A percentile compares a stretch with the other conserved stretches of the same genome.
phyloP scores from a whole-genome alignment of 768 basidiomycete species.

The Auriscalpium vulgare region DNA sequence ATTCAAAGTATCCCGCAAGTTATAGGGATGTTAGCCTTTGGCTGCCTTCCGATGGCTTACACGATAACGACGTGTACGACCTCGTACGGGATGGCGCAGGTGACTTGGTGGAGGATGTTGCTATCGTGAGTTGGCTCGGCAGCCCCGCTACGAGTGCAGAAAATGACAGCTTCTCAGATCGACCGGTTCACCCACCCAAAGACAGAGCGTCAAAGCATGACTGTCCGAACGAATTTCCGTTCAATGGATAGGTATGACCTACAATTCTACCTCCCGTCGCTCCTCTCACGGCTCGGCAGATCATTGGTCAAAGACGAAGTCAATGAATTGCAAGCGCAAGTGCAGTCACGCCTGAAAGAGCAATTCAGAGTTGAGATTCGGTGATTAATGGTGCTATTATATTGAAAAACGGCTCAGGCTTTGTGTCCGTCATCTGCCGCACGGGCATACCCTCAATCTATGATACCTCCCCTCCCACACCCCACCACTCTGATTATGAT shows the following conservation, averaged over 20 bases:
- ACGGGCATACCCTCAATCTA: conserved; percentile 7
- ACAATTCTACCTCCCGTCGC: neutral
- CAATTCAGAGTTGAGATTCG: conserved; percentile 83
- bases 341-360: conserved; percentile 46
- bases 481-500: conserved; percentile 21
- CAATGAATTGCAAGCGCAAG: conserved; percentile 65
- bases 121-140: conserved; percentile 45
- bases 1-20: conserved; percentile 87
- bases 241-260: conserved; percentile 83
- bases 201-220: conserved; percentile 68
- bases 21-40: conserved; percentile 97
- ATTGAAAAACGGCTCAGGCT: conserved; percentile 19
- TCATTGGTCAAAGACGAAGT: conserved; percentile 86
- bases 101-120: conserved; percentile 86
- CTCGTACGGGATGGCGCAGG: conserved; percentile 88
- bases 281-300: conserved; percentile 30
- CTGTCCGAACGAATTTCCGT: conserved; percentile 89
- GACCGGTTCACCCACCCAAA: conserved; percentile 90
- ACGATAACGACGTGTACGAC: conserved; percentile 98
- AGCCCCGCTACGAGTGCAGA: neutral
- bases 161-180: conserved; percentile 45
- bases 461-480: conserved; percentile 1
- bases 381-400: conserved; percentile 40
- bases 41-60: conserved; percentile 53
- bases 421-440: conserved; percentile 23